Evolutionary conservation across 1,284 basidiomycete genomes (phyloP).

Genomic region (Ganoderma sp.): DNA sequence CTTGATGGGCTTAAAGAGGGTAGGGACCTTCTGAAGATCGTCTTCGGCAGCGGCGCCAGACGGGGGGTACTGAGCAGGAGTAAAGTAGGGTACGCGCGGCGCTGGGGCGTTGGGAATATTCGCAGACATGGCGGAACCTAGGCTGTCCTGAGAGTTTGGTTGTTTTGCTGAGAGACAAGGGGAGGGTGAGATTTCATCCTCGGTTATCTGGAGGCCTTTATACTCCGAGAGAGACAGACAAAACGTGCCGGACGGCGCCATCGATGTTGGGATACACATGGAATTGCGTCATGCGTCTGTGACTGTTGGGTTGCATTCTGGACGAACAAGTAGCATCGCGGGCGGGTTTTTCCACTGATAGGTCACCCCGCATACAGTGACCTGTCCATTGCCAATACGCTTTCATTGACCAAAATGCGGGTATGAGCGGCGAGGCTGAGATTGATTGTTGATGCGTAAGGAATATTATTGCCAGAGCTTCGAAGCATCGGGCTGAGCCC

Average conservation of each 20-base stretch:
- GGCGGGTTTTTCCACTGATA: background rate
- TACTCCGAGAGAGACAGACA: background rate
- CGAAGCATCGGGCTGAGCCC: background rate
- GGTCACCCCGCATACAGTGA: background rate
- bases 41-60: constrained; percentile 54
- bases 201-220: background rate
- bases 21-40: constrained; percentile 48
- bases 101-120: constrained; percentile 32
- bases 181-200: background rate
- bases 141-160: background rate
- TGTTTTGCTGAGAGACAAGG: background rate
- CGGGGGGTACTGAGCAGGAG: constrained; percentile 56
- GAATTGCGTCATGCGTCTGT: background rate
- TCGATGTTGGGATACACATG: background rate
- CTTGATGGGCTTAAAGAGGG: constrained; percentile 68
- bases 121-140: background rate
- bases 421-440: background rate
- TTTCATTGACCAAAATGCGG: background rate
- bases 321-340: background rate
- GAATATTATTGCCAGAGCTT: background rate
- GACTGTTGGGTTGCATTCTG: background rate
- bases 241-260: background rate
- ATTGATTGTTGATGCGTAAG: background rate
- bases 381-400: background rate
- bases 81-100: constrained; percentile 52